Percentiles rank a stretch among this genome's conserved stretches.
These are phyloP conservation scores for Debaryomyces sp. DNA, from an alignment of 1,139 yeast genomes.

Conservation along the genomic window DNA sequence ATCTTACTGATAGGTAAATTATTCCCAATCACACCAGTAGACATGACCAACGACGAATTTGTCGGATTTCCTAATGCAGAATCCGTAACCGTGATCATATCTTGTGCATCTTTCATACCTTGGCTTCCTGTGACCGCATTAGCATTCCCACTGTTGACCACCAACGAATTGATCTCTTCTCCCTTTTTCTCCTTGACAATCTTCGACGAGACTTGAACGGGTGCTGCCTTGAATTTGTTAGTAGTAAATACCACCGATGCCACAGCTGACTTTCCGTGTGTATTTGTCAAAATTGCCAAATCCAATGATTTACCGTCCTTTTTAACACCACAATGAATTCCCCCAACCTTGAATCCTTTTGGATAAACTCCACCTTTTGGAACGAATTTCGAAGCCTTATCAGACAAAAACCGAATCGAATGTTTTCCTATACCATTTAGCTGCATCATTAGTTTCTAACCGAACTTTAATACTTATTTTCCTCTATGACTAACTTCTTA, in stretches of 20 bases:
- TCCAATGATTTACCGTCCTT: conserved; percentile 71
- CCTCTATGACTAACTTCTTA: background rate
- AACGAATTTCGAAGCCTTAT: conserved; percentile 67
- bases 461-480: background rate
- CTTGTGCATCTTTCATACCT: conserved; percentile 78
- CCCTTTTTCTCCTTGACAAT: conserved; percentile 63
- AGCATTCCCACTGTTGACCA: conserved; percentile 93
- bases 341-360: conserved; percentile 85
- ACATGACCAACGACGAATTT: conserved; percentile 79
- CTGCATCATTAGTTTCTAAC: background rate
- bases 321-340: conserved; percentile 82
- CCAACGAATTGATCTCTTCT: conserved; percentile 66
- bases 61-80: conserved; percentile 37
- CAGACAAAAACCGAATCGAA: conserved; percentile 30
- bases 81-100: conserved; percentile 70
- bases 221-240: conserved; percentile 95
- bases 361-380: conserved; percentile 85
- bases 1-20: conserved; percentile 78
- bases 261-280: conserved; percentile 64
- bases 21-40: conserved; percentile 98
- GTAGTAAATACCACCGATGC: conserved; percentile 91
- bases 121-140: conserved; percentile 96
- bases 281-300: conserved; percentile 72
- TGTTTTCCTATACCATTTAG: conserved; percentile 4
- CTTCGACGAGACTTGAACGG: conserved; percentile 73